Conservation (phyloP, 164 flowering plant genomes). For the Paratinospora sagittata region DNA sequence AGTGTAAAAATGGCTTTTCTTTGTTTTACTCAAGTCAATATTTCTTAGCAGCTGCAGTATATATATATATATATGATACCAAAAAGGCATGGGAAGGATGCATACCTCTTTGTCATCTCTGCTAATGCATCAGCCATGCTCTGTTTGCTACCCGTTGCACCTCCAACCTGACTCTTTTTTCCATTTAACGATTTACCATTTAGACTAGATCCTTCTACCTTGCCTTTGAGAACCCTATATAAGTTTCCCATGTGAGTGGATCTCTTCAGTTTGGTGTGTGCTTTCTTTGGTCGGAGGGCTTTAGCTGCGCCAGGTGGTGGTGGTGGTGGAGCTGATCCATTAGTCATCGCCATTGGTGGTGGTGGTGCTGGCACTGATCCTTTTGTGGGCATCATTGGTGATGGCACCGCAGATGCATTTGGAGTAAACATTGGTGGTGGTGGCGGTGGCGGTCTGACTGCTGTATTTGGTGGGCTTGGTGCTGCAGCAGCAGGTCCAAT, state of each 20-base stretch:
- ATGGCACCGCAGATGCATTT: conserved; percentile 12
- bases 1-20: background rate
- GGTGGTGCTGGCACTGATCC: conserved; percentile 18
- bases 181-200: conserved; percentile 39
- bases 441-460: conserved; percentile 12
- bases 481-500: conserved; percentile 5
- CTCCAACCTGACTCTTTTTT: conserved; percentile 27
- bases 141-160: conserved; percentile 41
- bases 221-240: conserved; percentile 66
- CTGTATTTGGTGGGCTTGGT: conserved; percentile 4
- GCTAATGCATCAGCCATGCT: conserved; percentile 93
- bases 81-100: background rate
- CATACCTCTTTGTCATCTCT: conserved; percentile 83
- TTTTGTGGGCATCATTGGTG: conserved; percentile 18
- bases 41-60: background rate
- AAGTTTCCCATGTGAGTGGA: conserved; percentile 75
- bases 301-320: conserved; percentile 39
- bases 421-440: conserved; percentile 19
- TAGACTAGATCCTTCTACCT: conserved; percentile 62
- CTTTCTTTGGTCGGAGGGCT: conserved; percentile 47
- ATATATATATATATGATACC: background rate
- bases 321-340: conserved; percentile 12
- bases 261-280: conserved; percentile 53
- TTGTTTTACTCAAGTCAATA: too few species aligned
- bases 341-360: conserved; percentile 18